phyloP scores from a whole-genome alignment of 2,329 filamentous ascomycete species.

The Delphinella strobiligena region DNA sequence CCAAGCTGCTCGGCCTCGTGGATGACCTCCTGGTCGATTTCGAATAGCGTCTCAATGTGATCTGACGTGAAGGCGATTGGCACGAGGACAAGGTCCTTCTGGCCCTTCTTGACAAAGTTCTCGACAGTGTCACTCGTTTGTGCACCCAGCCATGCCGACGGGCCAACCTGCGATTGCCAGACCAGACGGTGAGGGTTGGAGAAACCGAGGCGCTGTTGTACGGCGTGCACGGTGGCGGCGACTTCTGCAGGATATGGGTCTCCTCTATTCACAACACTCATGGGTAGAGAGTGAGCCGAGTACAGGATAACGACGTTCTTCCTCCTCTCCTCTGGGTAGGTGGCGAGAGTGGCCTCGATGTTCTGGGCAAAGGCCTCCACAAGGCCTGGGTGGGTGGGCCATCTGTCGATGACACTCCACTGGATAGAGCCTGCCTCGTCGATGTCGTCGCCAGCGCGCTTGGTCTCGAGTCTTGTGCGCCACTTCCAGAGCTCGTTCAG shows the following conservation, averaged over 20 bases:
- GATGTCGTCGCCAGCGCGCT: conserved; percentile 41
- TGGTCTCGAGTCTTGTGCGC: conserved; percentile 77
- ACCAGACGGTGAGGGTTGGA: conserved; percentile 86
- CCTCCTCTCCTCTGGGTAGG: conserved; percentile 71
- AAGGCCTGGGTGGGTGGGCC: conserved; percentile 83
- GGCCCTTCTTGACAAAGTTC: conserved; percentile 78
- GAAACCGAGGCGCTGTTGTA: conserved; percentile 85
- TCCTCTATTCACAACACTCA: conserved; percentile 93
- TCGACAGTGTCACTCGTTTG: conserved; percentile 84
- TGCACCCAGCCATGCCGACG: conserved; percentile 86
- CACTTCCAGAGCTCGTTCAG: conserved; percentile 98
- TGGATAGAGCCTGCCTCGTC: conserved; percentile 58
- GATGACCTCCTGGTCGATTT: conserved; percentile 90
- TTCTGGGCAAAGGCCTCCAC: conserved; percentile 88
- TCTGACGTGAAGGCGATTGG: conserved; percentile 98
- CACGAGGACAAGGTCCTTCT: conserved; percentile 81
- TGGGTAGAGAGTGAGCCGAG: conserved; percentile 89
- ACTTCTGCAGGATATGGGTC: conserved; percentile 95
- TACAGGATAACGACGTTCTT: conserved; percentile 79
- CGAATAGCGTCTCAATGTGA: conserved; percentile 93
- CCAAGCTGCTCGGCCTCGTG: conserved; percentile 68
- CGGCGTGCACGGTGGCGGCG: conserved; percentile 86
- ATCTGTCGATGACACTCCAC: conserved; percentile 97
- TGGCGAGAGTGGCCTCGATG: conserved; percentile 71
- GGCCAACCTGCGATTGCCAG: conserved; percentile 97